Evolutionary conservation across 1,284 basidiomycete species (phyloP), one percentile per base, ranked within the genome.

Genomic region (Meripilus lineatus): DNA sequence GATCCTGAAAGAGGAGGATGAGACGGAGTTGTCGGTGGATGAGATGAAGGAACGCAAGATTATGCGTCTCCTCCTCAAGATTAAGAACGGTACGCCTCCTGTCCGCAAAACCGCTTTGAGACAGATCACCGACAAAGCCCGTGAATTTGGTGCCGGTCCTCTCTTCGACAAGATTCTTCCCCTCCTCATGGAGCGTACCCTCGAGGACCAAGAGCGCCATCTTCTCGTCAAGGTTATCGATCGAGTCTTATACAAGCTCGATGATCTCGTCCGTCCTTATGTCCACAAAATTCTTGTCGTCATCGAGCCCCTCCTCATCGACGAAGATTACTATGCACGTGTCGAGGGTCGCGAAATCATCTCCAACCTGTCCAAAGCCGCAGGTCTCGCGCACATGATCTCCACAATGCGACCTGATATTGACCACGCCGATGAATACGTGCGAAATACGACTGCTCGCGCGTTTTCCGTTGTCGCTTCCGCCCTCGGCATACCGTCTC

Each of bases 361-460:
- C 59, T 95, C 92, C 58, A 99, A 99, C 67, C 72, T 99, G 39
- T 96, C 96, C 38, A 99, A 99, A 66, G 96, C 96, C 2, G 95
- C 96, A 25, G 95, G 96, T 67, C 84, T 99, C 18, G 96, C 95
- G 2, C 96, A 99, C 67, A 99, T 99, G 96, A 99, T 99, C 58
- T 99, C 95, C 28, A 99, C 95, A 17, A 99, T 99, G 95, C 88
- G 95, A 57, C 96, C 96, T 3, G 95, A 99, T 75, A 99, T 99
- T 55, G 95, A 99, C 66, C 95, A 99, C 59, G 93, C 95, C 33
- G 96, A 99, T 65, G 96, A 99, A 67, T 99, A 99, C 57, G 95
- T 99, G 20, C 90, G 96, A 50, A 99, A 99, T 67, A 99, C 96
- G 26, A 99, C 96, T 7, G 95, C 96, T 28, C 87, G 96, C 54